A percentile compares a stretch with the other conserved stretches of the same genome.
Evolutionary conservation across 345 rosid genomes (phyloP).

Genomic region (Lagerstroemia speciosa): DNA sequence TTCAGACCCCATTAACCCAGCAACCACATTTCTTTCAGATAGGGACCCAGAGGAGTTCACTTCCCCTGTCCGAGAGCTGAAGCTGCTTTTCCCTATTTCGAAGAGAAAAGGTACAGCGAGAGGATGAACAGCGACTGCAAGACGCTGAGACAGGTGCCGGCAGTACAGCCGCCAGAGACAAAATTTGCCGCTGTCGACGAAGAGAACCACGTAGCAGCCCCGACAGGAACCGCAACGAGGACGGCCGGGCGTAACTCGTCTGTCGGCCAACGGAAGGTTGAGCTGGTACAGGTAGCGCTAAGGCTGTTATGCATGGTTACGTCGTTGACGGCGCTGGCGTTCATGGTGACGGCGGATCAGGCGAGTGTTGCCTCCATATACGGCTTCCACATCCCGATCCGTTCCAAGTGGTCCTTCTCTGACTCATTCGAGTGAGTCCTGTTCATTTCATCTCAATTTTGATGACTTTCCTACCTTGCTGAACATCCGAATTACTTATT

Average conservation of each 20-base stretch:
- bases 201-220: too few species aligned
- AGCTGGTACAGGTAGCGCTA: constrained; percentile 28
- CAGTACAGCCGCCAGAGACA: too few species aligned
- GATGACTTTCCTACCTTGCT: constrained; percentile 9
- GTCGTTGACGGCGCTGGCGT: constrained; percentile 38
- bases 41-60: too few species aligned
- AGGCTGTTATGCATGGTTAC: constrained; percentile 46
- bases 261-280: constrained; percentile 23
- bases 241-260: background rate
- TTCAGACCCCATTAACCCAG: too few species aligned
- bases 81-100: too few species aligned
- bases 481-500: background rate
- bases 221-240: background rate
- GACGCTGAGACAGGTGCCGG: too few species aligned
- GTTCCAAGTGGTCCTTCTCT: constrained; percentile 74
- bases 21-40: too few species aligned
- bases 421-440: constrained; percentile 57
- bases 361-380: constrained; percentile 45
- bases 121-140: too few species aligned
- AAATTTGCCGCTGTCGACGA: too few species aligned
- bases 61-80: too few species aligned
- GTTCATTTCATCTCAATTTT: background rate
- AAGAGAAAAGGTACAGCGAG: too few species aligned
- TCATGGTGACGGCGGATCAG: constrained; percentile 68
- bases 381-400: constrained; percentile 53